Evolutionary conservation across 2,329 filamentous ascomycete species (phyloP).

Genomic region (Diaporthe sp.): DNA sequence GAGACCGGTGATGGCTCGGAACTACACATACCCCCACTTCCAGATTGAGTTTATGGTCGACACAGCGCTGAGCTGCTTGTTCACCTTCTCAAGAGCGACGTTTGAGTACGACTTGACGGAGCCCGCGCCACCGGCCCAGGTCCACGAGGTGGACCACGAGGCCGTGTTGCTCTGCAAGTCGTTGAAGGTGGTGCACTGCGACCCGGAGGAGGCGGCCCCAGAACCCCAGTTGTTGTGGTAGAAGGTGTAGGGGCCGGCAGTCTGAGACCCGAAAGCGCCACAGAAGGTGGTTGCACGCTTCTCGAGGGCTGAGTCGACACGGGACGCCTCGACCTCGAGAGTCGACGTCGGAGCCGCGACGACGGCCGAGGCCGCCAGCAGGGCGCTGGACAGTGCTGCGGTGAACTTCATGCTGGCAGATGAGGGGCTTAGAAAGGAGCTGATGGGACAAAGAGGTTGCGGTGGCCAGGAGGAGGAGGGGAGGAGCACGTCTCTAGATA

Average conservation of each 20-base stretch:
- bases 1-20: not conserved
- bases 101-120: slow-evolving; percentile 64
- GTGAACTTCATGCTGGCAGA: slow-evolving; percentile 28
- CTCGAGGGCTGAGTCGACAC: slow-evolving; percentile 31
- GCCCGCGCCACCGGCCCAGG: slow-evolving; percentile 56
- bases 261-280: slow-evolving; percentile 10
- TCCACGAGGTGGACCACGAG: slow-evolving; percentile 60
- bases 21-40: slow-evolving; percentile 53
- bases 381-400: not conserved
- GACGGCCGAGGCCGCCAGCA: slow-evolving; percentile 28
- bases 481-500: not conserved
- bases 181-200: slow-evolving; percentile 59
- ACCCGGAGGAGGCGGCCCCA: slow-evolving; percentile 52
- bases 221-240: slow-evolving; percentile 68
- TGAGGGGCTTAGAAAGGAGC: too few relatives aligned
- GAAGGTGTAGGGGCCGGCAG: slow-evolving; percentile 55
- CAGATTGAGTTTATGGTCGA: slow-evolving; percentile 53
- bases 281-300: slow-evolving; percentile 37
- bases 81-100: slow-evolving; percentile 52
- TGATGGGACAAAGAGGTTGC: not conserved
- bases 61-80: slow-evolving; percentile 53
- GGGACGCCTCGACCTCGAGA: slow-evolving; percentile 14
- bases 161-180: slow-evolving; percentile 52
- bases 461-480: not conserved
- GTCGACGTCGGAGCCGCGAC: slow-evolving; percentile 27